Evolutionary conservation across 345 rosid genomes (phyloP), one percentile per base, ranked within the genome.

Genomic region (Conringia planisiliqua): DNA sequence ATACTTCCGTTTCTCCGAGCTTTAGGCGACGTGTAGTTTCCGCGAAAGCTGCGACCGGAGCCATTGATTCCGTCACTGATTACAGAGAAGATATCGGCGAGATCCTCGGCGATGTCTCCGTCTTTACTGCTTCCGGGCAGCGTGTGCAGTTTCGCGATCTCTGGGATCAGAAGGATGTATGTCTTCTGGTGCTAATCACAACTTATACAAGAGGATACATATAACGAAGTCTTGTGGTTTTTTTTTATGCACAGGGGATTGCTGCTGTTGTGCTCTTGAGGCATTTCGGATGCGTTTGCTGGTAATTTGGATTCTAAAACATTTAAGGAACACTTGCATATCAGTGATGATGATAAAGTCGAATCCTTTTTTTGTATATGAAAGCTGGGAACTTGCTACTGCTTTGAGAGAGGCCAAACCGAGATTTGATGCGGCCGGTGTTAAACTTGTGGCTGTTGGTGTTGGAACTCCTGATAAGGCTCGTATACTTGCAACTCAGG

Each of bases 271-370:
- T 95, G 14, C 92, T 94, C 40, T 72, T 94, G 77, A 85, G 97
- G 77, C 96, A 91, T 83, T 91, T 94, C 77, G 98, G 97, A 43
- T 91, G 98, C 68, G 38, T 74, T 81, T 94, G 91, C 87, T 87
- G 97, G 96, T 94, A 84, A 82, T 4, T 58, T 35, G 0, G 4
- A 80, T 14, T 57, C 26, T 29, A 0, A 30, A 26, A 22, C 11
- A 0, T 16, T 2, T 0, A 17, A 46, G 6, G 33, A 30, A 4
- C 6, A 10, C 17, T 10, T 47, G 17, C 9, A 24, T 5, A 18
- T 3, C 30, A 33, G 17, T 58, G 52, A 36, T 35, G 4, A 26
- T 50, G 29, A 17, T 44, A 18, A 44, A 48, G 7, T 62, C 1
- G 17, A 6, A 1, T 22, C 2, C 2, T 22, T 13, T 18, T 0